A percentile compares a stretch with the other conserved stretches of the same genome.
These are phyloP conservation scores for Phytophthora palmivora DNA, from an alignment of 352 stramenopile genomes.

Conservation along the genomic window DNA sequence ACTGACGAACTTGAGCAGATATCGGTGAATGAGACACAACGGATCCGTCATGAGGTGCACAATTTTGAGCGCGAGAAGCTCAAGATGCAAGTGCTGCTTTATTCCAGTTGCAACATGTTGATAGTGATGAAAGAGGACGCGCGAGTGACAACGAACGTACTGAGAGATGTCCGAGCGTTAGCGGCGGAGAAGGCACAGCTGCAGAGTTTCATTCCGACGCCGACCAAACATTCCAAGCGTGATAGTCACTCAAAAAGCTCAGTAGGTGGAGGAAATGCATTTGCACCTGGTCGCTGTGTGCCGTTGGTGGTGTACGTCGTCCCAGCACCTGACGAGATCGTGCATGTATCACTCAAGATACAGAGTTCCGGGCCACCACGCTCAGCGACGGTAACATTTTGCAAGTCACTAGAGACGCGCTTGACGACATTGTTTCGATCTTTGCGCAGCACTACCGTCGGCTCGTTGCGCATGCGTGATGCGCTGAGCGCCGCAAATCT, in stretches of 20 bases:
- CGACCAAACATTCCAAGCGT: slow-evolving; percentile 51
- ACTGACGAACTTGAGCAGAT: slow-evolving; percentile 13
- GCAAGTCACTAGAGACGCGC: slow-evolving; percentile 65
- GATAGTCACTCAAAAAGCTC: slow-evolving; percentile 33
- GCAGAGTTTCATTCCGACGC: slow-evolving; percentile 34
- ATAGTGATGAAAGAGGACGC: slow-evolving; percentile 55
- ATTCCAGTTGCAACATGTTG: slow-evolving; percentile 65
- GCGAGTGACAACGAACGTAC: slow-evolving; percentile 45
- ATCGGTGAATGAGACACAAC: slow-evolving; percentile 20
- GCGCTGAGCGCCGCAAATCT: slow-evolving; percentile 55
- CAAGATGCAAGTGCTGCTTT: slow-evolving; percentile 74
- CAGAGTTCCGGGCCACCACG: slow-evolving; percentile 38
- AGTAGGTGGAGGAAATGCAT: slow-evolving; percentile 38
- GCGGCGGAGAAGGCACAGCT: slow-evolving; percentile 68
- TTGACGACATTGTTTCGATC: slow-evolving; percentile 63
- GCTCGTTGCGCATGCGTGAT: slow-evolving; percentile 63
- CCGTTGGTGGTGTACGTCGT: slow-evolving; percentile 71
- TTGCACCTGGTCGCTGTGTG: slow-evolving; percentile 68
- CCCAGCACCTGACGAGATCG: slow-evolving; percentile 57
- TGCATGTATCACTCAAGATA: slow-evolving; percentile 39
- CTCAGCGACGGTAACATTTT: slow-evolving; percentile 60
- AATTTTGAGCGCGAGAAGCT: slow-evolving; percentile 55
- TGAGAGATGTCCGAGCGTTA: slow-evolving; percentile 59
- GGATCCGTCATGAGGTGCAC: slow-evolving; percentile 20
- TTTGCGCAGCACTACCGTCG: slow-evolving; percentile 58